A percentile compares a stretch with the other conserved stretches of the same genome.
Conservation (phyloP, 2,329 filamentous ascomycete species). For the Colletotrichum plurivorum region DNA sequence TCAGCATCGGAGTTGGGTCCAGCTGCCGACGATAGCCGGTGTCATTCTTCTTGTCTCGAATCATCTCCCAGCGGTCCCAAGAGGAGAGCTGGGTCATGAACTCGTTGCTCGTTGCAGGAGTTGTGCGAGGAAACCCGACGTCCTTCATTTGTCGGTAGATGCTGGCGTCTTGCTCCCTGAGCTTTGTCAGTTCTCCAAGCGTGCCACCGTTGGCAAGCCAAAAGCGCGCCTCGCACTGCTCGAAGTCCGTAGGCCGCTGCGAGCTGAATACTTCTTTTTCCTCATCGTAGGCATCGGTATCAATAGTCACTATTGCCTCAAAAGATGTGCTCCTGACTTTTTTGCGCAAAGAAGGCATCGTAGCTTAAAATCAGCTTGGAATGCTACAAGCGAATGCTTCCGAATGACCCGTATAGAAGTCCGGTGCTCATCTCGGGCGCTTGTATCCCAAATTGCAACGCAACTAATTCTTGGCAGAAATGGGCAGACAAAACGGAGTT, state of each 20-base stretch:
- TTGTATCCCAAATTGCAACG: no score
- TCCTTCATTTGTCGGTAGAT: background rate
- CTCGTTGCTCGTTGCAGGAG: background rate
- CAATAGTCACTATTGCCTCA: no score
- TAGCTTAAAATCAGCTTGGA: no score
- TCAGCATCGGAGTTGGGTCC: background rate
- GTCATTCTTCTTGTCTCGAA: background rate
- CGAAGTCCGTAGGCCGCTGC: background rate
- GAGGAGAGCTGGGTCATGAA: background rate
- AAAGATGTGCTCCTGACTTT: no score
- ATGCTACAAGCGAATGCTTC: no score
- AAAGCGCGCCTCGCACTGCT: constrained; percentile 1
- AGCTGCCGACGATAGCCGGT: constrained; percentile 1
- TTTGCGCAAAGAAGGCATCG: no score
- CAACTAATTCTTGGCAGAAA: background rate
- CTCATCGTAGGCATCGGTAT: no score
- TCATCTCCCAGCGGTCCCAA: background rate
- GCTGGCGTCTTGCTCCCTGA: background rate
- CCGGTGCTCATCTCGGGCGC: no score
- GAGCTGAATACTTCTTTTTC: background rate
- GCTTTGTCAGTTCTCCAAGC: background rate
- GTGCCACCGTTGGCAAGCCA: constrained; percentile 9
- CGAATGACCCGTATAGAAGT: no score
- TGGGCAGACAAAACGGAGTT: background rate
- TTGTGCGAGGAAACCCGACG: background rate